Evolutionary conservation across 805 yeast genomes (phyloP).

Genomic region (Tetrapisispora fleetii): DNA sequence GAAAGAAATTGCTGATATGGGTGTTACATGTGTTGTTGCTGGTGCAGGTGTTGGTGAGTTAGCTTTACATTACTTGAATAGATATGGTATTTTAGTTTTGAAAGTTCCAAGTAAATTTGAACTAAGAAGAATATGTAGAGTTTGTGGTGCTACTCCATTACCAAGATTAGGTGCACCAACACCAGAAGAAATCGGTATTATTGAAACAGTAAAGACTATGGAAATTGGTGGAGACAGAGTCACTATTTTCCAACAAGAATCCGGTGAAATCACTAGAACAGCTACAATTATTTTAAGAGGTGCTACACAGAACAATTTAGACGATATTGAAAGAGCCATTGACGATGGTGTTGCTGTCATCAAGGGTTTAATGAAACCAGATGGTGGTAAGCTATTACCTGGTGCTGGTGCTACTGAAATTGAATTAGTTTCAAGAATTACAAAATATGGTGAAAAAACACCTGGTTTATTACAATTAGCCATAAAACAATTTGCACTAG

Average conservation of each 20-base stretch:
- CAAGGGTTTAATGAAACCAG: constrained; percentile 76
- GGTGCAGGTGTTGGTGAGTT: constrained; percentile 90
- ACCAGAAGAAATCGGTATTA: constrained; percentile 84
- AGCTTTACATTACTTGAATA: constrained; percentile 85
- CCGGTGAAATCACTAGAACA: constrained; percentile 55
- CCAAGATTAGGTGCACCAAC: constrained; percentile 91
- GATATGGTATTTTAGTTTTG: constrained; percentile 73
- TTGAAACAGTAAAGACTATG: constrained; percentile 79
- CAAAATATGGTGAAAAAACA: constrained; percentile 82
- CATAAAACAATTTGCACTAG: constrained; percentile 85
- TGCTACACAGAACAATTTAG: constrained; percentile 88
- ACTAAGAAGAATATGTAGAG: constrained; percentile 85
- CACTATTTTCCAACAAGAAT: constrained; percentile 78
- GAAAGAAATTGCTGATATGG: constrained; percentile 72
- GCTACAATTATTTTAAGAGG: constrained; percentile 92
- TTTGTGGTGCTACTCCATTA: constrained; percentile 94
- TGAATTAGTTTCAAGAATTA: constrained; percentile 70
- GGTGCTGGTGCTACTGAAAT: constrained; percentile 97
- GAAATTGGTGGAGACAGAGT: constrained; percentile 98
- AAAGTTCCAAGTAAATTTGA: constrained; percentile 92
- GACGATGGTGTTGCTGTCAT: constrained; percentile 93
- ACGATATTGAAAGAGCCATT: constrained; percentile 92
- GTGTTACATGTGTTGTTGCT: constrained; percentile 83
- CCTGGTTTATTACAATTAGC: constrained; percentile 91
- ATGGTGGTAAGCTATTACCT: constrained; percentile 68